Base-by-base conservation (phyloP, 1,139 yeast species). In the Pichia norvegensis region DNA sequence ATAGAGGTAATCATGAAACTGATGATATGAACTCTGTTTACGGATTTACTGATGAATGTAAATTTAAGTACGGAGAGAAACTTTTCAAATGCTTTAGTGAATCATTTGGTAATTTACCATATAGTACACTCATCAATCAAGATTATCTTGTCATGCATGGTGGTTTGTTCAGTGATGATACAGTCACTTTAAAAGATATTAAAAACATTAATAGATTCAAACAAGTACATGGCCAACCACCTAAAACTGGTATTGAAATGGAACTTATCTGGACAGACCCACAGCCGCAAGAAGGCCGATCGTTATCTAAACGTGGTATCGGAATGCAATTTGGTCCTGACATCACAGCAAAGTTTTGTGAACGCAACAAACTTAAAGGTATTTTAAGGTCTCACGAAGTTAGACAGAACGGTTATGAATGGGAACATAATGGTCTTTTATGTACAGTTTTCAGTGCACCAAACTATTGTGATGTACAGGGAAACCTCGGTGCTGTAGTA, bases 181-280 rank as follows among this genome's bases (percentile, higher is more conserved):
- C 72, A 36, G 78, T 85, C 31, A 79, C 81, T 1, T 62, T 92
- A 41, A 78, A 79, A 22, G 95, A 90, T 55, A 78, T 92, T 55
- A 79, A 84, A 57, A 71, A 75, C 35, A 71, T 83, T 52, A 79
- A 88, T 61, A 70, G 96, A 53, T 78, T 80, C 63, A 75, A 76
- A 2, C 36, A 44, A 17, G 9, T 22, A 7, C 65, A 73, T 29
- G 73, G 78, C 25, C 97, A 88, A 66, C 97, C 97, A 19, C 94
- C 95, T 40, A 76, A 81, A 55, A 88, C 84, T 48, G 98, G 98
- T 10, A 70, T 87, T 41, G 95, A 94, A 64, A 92, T 90, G 97
- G 98, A 92, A 61, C 73, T 94, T 63, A 71, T 92, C 50, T 92
- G 99, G 99, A 86, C 97, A 0, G 99, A 92, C 63, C 99, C 99